A percentile compares a stretch with the other conserved stretches of the same genome.
These are phyloP conservation scores for Manihot esculenta DNA, from an alignment of 441 rosid genomes.

Conservation along the genomic window DNA sequence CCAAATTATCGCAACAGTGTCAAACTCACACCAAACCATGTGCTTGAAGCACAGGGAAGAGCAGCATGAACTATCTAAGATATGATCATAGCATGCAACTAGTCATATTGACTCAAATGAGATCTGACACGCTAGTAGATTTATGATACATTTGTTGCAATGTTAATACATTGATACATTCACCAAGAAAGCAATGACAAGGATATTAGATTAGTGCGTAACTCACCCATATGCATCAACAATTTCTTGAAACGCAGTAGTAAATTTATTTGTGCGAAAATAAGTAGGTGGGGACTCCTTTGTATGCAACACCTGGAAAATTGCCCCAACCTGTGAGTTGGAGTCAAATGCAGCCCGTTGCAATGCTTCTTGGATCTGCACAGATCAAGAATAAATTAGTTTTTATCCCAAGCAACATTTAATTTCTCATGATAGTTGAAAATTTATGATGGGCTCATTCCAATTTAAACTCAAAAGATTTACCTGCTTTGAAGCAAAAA, in stretches of 20 bases:
- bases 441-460: neutral
- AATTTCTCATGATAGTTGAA: neutral
- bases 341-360: constrained; percentile 65
- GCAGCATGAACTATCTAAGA: neutral
- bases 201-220: constrained; percentile 2
- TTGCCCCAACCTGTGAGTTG: constrained; percentile 72
- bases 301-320: constrained; percentile 61
- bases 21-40: neutral
- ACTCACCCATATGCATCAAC: constrained; percentile 89
- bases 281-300: constrained; percentile 75
- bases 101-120: constrained; percentile 1
- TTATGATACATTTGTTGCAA: neutral
- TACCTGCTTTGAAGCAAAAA: constrained; percentile 70
- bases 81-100: neutral
- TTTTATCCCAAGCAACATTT: constrained; percentile 1
- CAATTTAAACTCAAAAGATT: constrained; percentile 15
- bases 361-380: constrained; percentile 74
- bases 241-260: constrained; percentile 75
- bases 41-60: neutral
- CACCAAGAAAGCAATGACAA: constrained; percentile 3
- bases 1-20: neutral
- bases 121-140: neutral
- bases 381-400: constrained; percentile 21
- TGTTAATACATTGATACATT: constrained; percentile 2
- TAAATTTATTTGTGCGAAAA: constrained; percentile 68